phyloP scores from a whole-genome alignment of 257 asterid species.

The Galeopsis tetrahit region DNA sequence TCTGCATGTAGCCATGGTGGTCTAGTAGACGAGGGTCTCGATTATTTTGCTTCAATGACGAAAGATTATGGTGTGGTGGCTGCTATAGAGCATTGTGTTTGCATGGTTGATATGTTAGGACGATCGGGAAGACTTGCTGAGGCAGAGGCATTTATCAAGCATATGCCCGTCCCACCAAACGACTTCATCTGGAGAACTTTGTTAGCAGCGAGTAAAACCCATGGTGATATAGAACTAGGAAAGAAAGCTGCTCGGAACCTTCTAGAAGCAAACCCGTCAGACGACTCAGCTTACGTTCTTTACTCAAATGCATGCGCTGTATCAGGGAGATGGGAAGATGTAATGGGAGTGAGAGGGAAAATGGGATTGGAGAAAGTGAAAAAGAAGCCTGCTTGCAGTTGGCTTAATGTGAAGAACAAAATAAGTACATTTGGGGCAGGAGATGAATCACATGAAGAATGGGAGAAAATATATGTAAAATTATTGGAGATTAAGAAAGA shows the following conservation, averaged over 20 bases:
- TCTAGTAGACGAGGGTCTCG: constrained; percentile 77
- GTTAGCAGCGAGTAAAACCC: constrained; percentile 69
- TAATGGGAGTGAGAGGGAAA: constrained; percentile 56
- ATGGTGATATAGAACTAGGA: constrained; percentile 66
- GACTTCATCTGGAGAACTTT: constrained; percentile 83
- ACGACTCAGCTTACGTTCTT: constrained; percentile 85
- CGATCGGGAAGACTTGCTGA: constrained; percentile 74
- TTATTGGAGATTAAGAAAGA: constrained; percentile 57
- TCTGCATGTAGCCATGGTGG: constrained; percentile 97
- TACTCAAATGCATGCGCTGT: constrained; percentile 83
- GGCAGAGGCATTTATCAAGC: constrained; percentile 69
- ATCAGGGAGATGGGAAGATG: constrained; percentile 76
- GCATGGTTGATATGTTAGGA: constrained; percentile 87
- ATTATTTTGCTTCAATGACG: constrained; percentile 65
- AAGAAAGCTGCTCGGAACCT: constrained; percentile 63
- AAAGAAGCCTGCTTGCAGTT: constrained; percentile 78
- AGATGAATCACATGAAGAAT: constrained; percentile 58
- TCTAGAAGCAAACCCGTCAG: constrained; percentile 68
- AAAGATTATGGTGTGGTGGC: constrained; percentile 59
- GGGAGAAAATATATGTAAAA: constrained; percentile 48
- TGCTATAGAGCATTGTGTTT: constrained; percentile 82
- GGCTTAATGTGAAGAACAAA: constrained; percentile 68
- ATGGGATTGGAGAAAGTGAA: constrained; percentile 66
- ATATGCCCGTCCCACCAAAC: constrained; percentile 77
- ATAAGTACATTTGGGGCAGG: constrained; percentile 69